Percentiles rank a stretch among this genome's conserved stretches.
Conservation (phyloP, 1,139 yeast genomes). For the Geotrichum carabidarum region DNA sequence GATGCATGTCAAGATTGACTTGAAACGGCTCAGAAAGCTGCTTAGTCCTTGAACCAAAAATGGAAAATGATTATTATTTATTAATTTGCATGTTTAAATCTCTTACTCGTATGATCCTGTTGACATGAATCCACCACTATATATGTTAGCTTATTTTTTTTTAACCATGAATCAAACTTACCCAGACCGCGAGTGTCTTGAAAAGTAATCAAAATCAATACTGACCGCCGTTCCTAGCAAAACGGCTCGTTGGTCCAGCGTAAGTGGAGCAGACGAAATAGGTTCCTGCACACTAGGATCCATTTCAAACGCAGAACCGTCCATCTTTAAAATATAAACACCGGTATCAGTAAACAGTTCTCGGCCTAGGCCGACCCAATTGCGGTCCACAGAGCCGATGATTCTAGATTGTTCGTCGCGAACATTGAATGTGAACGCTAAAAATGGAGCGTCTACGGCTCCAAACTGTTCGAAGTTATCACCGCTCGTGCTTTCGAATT, state of each 20-base stretch:
- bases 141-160: neutral
- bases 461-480: slow-evolving; percentile 69
- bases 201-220: slow-evolving; percentile 91
- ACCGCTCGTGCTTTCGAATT: slow-evolving; percentile 14
- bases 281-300: slow-evolving; percentile 24
- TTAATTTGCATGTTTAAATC: neutral
- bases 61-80: neutral
- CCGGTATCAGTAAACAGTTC: slow-evolving; percentile 94
- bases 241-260: slow-evolving; percentile 79
- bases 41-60: neutral
- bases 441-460: slow-evolving; percentile 75
- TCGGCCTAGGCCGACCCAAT: slow-evolving; percentile 92
- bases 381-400: slow-evolving; percentile 76
- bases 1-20: slow-evolving; percentile 6
- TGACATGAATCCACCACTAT: neutral
- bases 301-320: slow-evolving; percentile 51
- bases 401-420: slow-evolving; percentile 52
- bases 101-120: neutral
- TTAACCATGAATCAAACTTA: slow-evolving; percentile 24
- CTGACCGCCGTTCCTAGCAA: slow-evolving; percentile 82
- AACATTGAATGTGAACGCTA: slow-evolving; percentile 83
- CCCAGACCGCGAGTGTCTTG: slow-evolving; percentile 68
- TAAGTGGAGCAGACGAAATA: slow-evolving; percentile 44
- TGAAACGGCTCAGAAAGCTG: neutral
- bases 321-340: slow-evolving; percentile 80